These are phyloP conservation scores for Xylariomycetidae sp. DNA, from an alignment of 2,329 filamentous ascomycete species.

Conservation along the genomic window DNA sequence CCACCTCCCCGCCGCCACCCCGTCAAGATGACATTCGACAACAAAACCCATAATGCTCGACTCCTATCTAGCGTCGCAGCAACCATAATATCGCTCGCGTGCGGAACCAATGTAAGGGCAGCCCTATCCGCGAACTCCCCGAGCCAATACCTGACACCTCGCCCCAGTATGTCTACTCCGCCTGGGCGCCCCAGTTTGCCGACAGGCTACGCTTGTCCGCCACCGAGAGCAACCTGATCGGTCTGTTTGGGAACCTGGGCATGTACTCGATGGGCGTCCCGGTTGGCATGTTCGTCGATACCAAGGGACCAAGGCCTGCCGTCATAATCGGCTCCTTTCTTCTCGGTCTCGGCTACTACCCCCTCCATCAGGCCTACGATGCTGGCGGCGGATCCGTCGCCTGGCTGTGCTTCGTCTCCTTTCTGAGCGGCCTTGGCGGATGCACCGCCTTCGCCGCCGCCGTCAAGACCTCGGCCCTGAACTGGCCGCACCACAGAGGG, in stretches of 20 bases:
- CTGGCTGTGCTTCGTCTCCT: conserved; percentile 75
- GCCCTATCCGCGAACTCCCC: background rate
- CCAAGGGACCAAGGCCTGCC: conserved; percentile 72
- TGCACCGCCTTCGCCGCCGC: conserved; percentile 87
- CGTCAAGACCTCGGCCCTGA: conserved; percentile 81
- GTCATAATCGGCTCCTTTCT: conserved; percentile 70
- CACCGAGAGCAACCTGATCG: conserved; percentile 91
- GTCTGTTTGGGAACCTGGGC: conserved; percentile 78
- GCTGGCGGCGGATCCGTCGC: conserved; percentile 55
- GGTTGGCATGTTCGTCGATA: conserved; percentile 81
- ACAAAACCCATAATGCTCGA: conserved; percentile 57
- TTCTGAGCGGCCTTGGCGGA: conserved; percentile 80
- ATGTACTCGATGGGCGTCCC: conserved; percentile 93
- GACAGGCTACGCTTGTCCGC: conserved; percentile 80
- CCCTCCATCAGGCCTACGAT: conserved; percentile 75
- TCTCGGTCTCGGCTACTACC: conserved; percentile 78
- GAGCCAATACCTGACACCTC: conserved; percentile 4
- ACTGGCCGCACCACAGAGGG: conserved; percentile 86
- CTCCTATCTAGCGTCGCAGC: conserved; percentile 81
- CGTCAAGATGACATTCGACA: conserved; percentile 39
- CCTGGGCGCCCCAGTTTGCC: conserved; percentile 95
- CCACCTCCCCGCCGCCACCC: too few species aligned
- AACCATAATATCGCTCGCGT: conserved; percentile 79
- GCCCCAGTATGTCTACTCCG: conserved; percentile 88
- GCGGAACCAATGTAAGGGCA: conserved; percentile 78